Evolutionary conservation across 1,284 basidiomycete genomes (phyloP).

Genomic region (Cryptococcus hybrid): DNA sequence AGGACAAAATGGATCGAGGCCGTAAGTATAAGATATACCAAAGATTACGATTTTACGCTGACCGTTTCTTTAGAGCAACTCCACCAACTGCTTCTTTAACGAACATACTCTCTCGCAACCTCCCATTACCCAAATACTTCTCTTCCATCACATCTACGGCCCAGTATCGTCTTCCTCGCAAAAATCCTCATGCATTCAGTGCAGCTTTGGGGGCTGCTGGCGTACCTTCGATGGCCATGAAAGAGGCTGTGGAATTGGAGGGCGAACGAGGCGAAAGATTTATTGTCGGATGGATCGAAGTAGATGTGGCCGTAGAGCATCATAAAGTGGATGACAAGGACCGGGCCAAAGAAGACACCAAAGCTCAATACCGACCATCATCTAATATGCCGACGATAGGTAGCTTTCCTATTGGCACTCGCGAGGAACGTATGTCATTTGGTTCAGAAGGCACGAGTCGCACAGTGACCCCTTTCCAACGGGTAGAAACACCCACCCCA

Average conservation of each 20-base stretch:
- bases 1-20: not conserved
- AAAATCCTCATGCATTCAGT: conserved; percentile 47
- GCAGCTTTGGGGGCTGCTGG: conserved; percentile 43
- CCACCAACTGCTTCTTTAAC: conserved; percentile 58
- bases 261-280: conserved; percentile 68
- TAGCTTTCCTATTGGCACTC: conserved; percentile 18
- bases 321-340: not conserved
- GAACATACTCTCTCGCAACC: conserved; percentile 68
- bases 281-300: conserved; percentile 77
- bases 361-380: not conserved
- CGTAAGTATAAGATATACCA: conserved; percentile 5
- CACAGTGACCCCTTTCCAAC: conserved; percentile 10
- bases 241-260: conserved; percentile 46
- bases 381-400: not conserved
- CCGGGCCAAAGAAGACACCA: conserved; percentile 9
- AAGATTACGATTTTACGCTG: not conserved
- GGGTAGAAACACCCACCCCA: conserved; percentile 14
- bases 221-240: conserved; percentile 38
- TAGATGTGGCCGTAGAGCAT: conserved; percentile 42
- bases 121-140: conserved; percentile 88
- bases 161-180: conserved; percentile 78
- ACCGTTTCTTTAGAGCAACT: conserved; percentile 7
- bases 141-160: conserved; percentile 91
- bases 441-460: conserved; percentile 22
- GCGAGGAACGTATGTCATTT: conserved; percentile 24